Conservation (phyloP, 345 rosid species). For the Pseudoturritis turrita region DNA sequence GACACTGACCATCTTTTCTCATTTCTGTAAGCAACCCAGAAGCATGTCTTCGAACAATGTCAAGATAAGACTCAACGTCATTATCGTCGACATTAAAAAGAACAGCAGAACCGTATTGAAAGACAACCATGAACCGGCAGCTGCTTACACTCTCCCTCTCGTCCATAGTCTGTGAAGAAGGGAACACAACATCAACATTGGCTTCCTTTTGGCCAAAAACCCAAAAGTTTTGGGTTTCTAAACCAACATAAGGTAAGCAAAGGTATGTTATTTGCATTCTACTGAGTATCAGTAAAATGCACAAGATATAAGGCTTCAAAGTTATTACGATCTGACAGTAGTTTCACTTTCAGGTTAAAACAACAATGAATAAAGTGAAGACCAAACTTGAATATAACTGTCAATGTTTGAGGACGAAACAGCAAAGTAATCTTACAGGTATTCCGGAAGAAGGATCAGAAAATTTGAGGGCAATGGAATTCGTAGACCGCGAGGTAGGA, state of each 20-base stretch:
- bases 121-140: conserved; percentile 73
- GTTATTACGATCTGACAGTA: no score
- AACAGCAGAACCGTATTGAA: conserved; percentile 90
- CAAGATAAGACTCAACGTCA: conserved; percentile 62
- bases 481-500: conserved; percentile 82
- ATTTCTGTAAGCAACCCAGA: conserved; percentile 77
- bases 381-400: background rate
- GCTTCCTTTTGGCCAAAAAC: no score
- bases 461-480: conserved; percentile 77
- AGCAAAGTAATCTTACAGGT: conserved; percentile 52
- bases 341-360: background rate
- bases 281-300: background rate
- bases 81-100: conserved; percentile 73
- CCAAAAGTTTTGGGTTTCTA: no score
- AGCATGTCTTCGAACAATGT: conserved; percentile 65
- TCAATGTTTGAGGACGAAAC: background rate
- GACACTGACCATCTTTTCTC: conserved; percentile 68
- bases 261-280: background rate
- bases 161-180: conserved; percentile 44
- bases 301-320: no score
- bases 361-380: background rate
- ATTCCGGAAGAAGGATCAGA: conserved; percentile 52
- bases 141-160: conserved; percentile 38
- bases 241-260: background rate
- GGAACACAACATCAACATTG: background rate